A percentile compares a stretch with the other conserved stretches of the same genome.
Evolutionary conservation across 306 rosid genomes (phyloP).

Genomic region (Vigna angularis): DNA sequence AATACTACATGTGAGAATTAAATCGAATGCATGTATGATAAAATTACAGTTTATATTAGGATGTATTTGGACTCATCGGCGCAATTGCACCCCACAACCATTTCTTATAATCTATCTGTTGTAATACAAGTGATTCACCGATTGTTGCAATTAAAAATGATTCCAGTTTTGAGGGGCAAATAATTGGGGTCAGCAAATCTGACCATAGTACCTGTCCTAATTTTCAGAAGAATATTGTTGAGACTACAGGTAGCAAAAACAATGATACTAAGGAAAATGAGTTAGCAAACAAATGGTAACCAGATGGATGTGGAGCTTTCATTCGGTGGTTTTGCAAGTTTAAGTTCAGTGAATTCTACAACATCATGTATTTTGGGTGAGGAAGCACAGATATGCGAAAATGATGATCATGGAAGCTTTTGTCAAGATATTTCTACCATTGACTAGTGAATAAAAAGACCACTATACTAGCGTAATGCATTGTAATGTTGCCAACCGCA

Average conservation of each 20-base stretch:
- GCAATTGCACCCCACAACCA: no score
- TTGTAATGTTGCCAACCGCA: slow-evolving; percentile 48
- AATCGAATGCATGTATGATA: no score
- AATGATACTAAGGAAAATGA: slow-evolving; percentile 45
- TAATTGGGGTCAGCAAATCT: slow-evolving; percentile 46
- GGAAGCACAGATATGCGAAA: slow-evolving; percentile 52
- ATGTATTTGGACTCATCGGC: no score
- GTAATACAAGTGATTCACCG: slow-evolving; percentile 37
- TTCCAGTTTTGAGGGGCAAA: slow-evolving; percentile 45
- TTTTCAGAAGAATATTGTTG: slow-evolving; percentile 49
- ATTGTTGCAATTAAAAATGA: slow-evolving; percentile 47
- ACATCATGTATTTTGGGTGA: slow-evolving; percentile 54
- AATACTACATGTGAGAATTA: no score
- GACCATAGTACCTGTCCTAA: slow-evolving; percentile 42
- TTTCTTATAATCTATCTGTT: slow-evolving; percentile 45
- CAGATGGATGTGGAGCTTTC: slow-evolving; percentile 53
- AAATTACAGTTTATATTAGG: no score
- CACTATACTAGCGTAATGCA: slow-evolving; percentile 41
- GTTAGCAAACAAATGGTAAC: slow-evolving; percentile 38
- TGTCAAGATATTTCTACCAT: slow-evolving; percentile 46
- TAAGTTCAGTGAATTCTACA: slow-evolving; percentile 39
- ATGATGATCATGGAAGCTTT: slow-evolving; percentile 28
- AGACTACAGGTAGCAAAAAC: slow-evolving; percentile 46
- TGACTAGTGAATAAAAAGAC: slow-evolving; percentile 40
- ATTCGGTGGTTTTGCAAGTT: slow-evolving; percentile 47